A percentile compares a stretch with the other conserved stretches of the same genome.
These are phyloP conservation scores for Papiliotrema laurentii DNA, from an alignment of 1,284 basidiomycete species.

Conservation along the genomic window DNA sequence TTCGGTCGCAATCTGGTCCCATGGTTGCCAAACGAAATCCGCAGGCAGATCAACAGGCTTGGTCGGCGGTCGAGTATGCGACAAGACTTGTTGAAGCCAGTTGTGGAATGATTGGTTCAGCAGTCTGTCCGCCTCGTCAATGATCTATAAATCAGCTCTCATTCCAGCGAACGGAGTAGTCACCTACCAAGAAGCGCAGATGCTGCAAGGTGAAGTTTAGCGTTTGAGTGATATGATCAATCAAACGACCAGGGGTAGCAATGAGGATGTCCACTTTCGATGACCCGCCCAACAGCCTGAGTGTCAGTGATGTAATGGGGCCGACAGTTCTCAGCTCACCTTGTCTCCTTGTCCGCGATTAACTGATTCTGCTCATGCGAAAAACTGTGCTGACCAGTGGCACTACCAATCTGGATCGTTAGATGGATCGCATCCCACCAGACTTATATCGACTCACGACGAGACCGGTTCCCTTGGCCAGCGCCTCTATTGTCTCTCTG, in stretches of 20 bases:
- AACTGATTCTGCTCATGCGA: slow-evolving; percentile 45
- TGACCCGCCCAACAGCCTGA: slow-evolving; percentile 56
- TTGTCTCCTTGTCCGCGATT: slow-evolving; percentile 28
- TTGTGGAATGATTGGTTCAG: slow-evolving; percentile 94
- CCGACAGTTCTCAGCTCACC: slow-evolving; percentile 12
- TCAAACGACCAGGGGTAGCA: slow-evolving; percentile 89
- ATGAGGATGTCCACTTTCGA: slow-evolving; percentile 91
- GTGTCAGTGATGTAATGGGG: not conserved
- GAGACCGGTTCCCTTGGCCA: slow-evolving; percentile 79
- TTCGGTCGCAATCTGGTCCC: slow-evolving; percentile 51
- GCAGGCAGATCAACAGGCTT: slow-evolving; percentile 8
- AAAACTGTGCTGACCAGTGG: slow-evolving; percentile 47
- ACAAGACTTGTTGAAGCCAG: slow-evolving; percentile 78
- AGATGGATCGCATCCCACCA: not conserved
- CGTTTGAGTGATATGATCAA: slow-evolving; percentile 86
- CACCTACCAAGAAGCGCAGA: slow-evolving; percentile 75
- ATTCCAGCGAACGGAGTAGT: not conserved
- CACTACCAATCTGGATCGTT: slow-evolving; percentile 42
- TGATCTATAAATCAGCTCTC: slow-evolving; percentile 57
- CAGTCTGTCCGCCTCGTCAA: slow-evolving; percentile 95
- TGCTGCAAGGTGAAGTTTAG: slow-evolving; percentile 89
- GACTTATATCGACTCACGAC: slow-evolving; percentile 56
- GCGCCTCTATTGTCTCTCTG: slow-evolving; percentile 78
- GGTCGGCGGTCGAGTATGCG: slow-evolving; percentile 59
- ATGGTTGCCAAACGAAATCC: slow-evolving; percentile 9